Percentiles rank a stretch among this genome's conserved stretches.
Conservation (phyloP, 768 basidiomycete genomes). For the Mycena belliarum region DNA sequence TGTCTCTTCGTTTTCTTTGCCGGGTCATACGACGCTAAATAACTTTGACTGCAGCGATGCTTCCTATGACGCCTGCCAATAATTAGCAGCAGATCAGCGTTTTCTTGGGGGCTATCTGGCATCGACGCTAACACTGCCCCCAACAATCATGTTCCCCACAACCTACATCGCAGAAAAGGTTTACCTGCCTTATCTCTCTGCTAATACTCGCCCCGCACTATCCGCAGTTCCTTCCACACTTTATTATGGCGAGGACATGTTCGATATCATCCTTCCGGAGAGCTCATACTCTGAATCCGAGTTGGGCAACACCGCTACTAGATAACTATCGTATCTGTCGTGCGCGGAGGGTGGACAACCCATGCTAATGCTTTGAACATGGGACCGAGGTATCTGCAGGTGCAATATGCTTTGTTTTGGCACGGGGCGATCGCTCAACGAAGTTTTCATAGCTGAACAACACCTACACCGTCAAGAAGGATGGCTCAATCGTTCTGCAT, state of each 20-base stretch:
- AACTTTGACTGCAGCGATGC: slow-evolving; percentile 53
- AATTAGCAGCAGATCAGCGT: slow-evolving; percentile 82
- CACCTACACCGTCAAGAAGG: slow-evolving; percentile 75
- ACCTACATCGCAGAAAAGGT: slow-evolving; percentile 84
- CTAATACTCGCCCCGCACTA: slow-evolving; percentile 68
- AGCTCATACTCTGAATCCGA: slow-evolving; percentile 68
- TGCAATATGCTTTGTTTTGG: not conserved
- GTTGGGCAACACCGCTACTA: slow-evolving; percentile 67
- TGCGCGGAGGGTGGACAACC: slow-evolving; percentile 82
- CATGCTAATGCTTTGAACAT: slow-evolving; percentile 88
- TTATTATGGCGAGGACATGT: slow-evolving; percentile 79
- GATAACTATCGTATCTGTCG: slow-evolving; percentile 74
- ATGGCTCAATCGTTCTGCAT: slow-evolving; percentile 76
- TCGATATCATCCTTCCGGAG: slow-evolving; percentile 72
- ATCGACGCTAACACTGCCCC: slow-evolving; percentile 68
- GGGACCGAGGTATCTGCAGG: slow-evolving; percentile 54
- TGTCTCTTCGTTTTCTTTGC: too few relatives aligned
- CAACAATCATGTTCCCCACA: slow-evolving; percentile 57
- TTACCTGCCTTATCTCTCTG: slow-evolving; percentile 87
- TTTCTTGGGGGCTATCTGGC: slow-evolving; percentile 76
- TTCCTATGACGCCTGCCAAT: slow-evolving; percentile 89
- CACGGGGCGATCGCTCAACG: slow-evolving; percentile 26
- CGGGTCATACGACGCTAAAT: too few relatives aligned
- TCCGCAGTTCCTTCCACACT: slow-evolving; percentile 69
- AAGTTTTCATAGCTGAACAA: slow-evolving; percentile 69